Evolutionary conservation across 2,329 filamentous ascomycete species (phyloP).

Genomic region (Fusarium armeniacum): DNA sequence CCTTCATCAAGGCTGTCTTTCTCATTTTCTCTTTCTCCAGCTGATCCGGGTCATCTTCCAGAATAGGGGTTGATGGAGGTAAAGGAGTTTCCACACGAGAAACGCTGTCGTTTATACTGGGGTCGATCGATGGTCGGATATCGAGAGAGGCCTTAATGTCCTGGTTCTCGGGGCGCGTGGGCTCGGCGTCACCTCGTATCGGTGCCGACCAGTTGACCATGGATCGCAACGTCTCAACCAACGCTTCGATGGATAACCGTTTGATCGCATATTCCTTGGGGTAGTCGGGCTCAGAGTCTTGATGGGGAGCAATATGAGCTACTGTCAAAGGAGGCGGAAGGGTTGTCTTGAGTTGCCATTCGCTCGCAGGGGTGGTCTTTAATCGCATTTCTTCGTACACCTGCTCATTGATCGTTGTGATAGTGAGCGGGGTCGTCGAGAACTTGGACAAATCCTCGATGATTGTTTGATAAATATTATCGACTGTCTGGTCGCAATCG

Average conservation of each 20-base stretch:
- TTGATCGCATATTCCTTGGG: conserved; percentile 94
- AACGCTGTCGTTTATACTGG: conserved; percentile 69
- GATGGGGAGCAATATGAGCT: conserved; percentile 74
- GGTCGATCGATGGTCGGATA: conserved; percentile 76
- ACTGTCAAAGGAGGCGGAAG: conserved; percentile 89
- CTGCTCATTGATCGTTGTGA: conserved; percentile 84
- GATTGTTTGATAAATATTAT: conserved; percentile 96
- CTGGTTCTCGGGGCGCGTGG: conserved; percentile 48
- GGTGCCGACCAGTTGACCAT: conserved; percentile 90
- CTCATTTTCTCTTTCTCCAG: conserved; percentile 95
- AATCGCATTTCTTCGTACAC: conserved; percentile 84
- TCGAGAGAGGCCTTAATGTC: conserved; percentile 59
- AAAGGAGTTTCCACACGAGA: conserved; percentile 72
- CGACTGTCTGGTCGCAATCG: conserved; percentile 93
- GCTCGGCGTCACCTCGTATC: conserved; percentile 69
- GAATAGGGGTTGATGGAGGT: conserved; percentile 74
- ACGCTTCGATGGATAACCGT: conserved; percentile 85
- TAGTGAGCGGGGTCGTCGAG: conserved; percentile 81
- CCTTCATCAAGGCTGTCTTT: conserved; percentile 92
- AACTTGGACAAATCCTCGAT: conserved; percentile 94
- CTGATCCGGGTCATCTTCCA: conserved; percentile 92
- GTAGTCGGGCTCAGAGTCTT: conserved; percentile 76
- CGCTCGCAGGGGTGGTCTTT: conserved; percentile 71
- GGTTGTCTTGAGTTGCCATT: conserved; percentile 90
- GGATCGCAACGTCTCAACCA: conserved; percentile 90